phyloP scores from a whole-genome alignment of 2,329 filamentous ascomycete genomes.

The Tolypocladium endophyticum region DNA sequence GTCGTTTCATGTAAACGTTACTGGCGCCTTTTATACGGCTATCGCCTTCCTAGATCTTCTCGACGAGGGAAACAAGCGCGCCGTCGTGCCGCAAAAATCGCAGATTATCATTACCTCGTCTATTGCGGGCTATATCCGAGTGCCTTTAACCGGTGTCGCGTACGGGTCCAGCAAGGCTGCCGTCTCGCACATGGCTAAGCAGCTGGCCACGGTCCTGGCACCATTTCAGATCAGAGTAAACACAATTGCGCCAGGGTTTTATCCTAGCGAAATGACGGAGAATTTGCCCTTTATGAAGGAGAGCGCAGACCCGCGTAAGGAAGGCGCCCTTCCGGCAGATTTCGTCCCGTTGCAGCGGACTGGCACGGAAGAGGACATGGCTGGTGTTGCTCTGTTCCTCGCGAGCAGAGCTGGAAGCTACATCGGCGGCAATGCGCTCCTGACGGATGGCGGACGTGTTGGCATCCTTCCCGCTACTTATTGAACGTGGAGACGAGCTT shows the following conservation, averaged over 20 bases:
- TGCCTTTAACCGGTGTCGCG: conserved; percentile 48
- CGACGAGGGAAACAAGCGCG: conserved; percentile 34
- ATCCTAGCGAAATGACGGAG: conserved; percentile 56
- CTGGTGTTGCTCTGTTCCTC: conserved; percentile 53
- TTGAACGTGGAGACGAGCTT: conserved; percentile 2
- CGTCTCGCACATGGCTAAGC: conserved; percentile 55
- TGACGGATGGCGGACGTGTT: conserved; percentile 28
- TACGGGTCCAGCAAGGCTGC: conserved; percentile 62
- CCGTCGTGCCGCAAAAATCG: conserved; percentile 9
- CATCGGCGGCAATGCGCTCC: conserved; percentile 45
- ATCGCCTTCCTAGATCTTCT: conserved; percentile 51
- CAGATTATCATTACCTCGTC: conserved; percentile 44
- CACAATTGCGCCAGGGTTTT: conserved; percentile 38
- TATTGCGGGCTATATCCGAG: conserved; percentile 52
- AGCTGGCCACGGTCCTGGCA: conserved; percentile 52
- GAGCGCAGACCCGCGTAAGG: conserved; percentile 7
- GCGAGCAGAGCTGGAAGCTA: conserved; percentile 52
- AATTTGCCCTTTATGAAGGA: conserved; percentile 25
- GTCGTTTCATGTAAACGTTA: conserved; percentile 50
- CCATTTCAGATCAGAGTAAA: conserved; percentile 47
- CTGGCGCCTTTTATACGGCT: conserved; percentile 28
- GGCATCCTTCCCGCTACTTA: conserved; percentile 20
- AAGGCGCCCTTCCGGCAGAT: conserved; percentile 17
- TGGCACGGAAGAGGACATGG: conserved; percentile 57
- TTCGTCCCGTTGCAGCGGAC: conserved; percentile 48